A percentile compares a stretch with the other conserved stretches of the same genome.
These are phyloP conservation scores for Fusarium sp. DNA, from an alignment of 2,329 filamentous ascomycete species.

Conservation along the genomic window DNA sequence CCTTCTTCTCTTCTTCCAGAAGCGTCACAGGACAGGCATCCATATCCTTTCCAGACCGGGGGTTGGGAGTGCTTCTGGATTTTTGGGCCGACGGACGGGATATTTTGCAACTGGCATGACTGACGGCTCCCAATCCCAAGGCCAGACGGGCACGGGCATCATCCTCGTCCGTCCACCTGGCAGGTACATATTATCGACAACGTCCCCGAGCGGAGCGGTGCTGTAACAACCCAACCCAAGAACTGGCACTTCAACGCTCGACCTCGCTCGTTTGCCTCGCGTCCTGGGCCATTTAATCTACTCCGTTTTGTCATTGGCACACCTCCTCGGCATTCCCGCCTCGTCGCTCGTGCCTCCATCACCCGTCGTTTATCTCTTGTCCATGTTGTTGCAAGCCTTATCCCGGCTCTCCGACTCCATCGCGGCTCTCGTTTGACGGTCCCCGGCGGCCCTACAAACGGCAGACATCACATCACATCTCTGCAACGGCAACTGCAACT, in stretches of 20 bases:
- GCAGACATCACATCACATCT: constrained; percentile 27
- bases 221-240: constrained; percentile 42
- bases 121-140: constrained; percentile 24
- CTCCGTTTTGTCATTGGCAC: constrained; percentile 36
- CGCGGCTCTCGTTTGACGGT: constrained; percentile 33
- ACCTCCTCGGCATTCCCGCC: constrained; percentile 41
- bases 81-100: constrained; percentile 35
- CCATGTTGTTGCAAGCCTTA: constrained; percentile 38
- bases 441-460: constrained; percentile 33
- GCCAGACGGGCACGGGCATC: constrained; percentile 30
- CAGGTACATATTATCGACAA: constrained; percentile 45
- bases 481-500: constrained; percentile 22
- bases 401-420: constrained; percentile 35
- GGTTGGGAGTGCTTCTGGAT: constrained; percentile 39
- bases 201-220: constrained; percentile 35
- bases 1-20: constrained; percentile 41
- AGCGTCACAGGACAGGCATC: constrained; percentile 35
- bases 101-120: constrained; percentile 43
- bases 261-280: constrained; percentile 40
- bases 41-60: constrained; percentile 34
- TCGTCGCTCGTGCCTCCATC: constrained; percentile 36
- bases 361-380: constrained; percentile 41
- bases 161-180: constrained; percentile 30
- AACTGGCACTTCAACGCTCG: constrained; percentile 36
- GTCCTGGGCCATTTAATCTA: constrained; percentile 42